Conservation (phyloP, 768 basidiomycete genomes). For the Suillus discolor region DNA sequence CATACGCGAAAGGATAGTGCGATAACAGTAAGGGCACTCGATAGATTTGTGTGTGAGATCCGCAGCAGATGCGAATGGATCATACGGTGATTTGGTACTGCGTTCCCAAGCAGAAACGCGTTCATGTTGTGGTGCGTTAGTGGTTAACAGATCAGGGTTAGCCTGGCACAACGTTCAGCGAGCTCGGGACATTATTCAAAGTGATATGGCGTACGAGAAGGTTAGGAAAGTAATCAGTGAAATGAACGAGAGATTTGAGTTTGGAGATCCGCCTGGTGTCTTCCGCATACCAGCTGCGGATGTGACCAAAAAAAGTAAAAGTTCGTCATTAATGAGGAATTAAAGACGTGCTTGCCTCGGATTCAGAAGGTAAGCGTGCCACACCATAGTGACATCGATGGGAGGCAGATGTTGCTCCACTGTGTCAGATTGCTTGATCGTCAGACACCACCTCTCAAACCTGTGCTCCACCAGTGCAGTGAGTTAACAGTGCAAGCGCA, state of each 20-base stretch:
- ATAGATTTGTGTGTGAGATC: slow-evolving; percentile 23
- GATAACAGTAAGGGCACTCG: slow-evolving; percentile 33
- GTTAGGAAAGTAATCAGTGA: slow-evolving; percentile 13
- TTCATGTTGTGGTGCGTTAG: background rate
- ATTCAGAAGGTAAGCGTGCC: slow-evolving; percentile 43
- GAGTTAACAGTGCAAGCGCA: background rate
- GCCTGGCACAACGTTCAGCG: background rate
- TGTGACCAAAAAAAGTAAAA: background rate
- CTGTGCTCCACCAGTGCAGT: slow-evolving; percentile 17
- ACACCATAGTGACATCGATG: slow-evolving; percentile 43
- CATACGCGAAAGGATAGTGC: slow-evolving; percentile 24
- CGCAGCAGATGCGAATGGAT: slow-evolving; percentile 28
- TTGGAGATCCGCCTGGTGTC: slow-evolving; percentile 11
- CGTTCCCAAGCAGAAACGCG: slow-evolving; percentile 7
- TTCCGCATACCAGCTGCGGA: slow-evolving; percentile 29
- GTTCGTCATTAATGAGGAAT: background rate
- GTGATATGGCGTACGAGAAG: slow-evolving; percentile 15
- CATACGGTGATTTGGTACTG: slow-evolving; percentile 21
- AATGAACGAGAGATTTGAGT: slow-evolving; percentile 1
- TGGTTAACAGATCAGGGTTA: slow-evolving; percentile 1
- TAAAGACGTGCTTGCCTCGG: slow-evolving; percentile 29
- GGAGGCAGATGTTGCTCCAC: slow-evolving; percentile 29
- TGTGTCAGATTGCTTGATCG: slow-evolving; percentile 7
- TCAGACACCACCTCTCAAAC: slow-evolving; percentile 36
- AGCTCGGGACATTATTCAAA: background rate